Evolutionary conservation across 345 rosid species (phyloP), one percentile per base, ranked within the genome.

Genomic region (Populus euphratica): DNA sequence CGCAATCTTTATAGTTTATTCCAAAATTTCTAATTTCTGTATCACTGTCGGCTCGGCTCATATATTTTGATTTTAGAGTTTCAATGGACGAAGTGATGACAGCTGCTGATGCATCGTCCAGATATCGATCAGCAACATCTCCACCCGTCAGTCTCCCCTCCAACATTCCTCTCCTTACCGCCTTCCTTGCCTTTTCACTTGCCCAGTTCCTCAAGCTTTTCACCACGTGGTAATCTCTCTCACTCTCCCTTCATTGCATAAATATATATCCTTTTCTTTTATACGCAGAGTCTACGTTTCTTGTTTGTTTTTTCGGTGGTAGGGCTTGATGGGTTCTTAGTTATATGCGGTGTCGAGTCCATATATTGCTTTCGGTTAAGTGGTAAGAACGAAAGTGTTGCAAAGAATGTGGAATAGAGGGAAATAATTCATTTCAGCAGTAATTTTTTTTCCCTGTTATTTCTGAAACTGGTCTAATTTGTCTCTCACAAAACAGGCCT

Each of bases 161-260:
- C 33, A 86, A 86, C 81, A 69, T 72, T 33, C 91, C 91, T 47
- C 85, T 88, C 69, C 79, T 88, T 69, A 78, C 88, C 39, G 88
- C 91, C 63, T 83, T 88, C 69, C 68, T 88, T n/a, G 80, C 89
- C 38, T 83, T 85, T 27, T 75, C 89, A 54, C 76, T 86, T 64
- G 89, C 91, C 59, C 91, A 88, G 85, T 88, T 85, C 75, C 84
- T 86, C 85, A 88, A 88, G 81, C 81, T 80, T 64, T 85, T 88
- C 87, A 86, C 91, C 70, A 77, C 86, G 69, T 86, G 91, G 91
- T 88, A 78, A 56, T 77, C 20, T 11, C 8, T 21, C 20, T 25
- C 31, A 17, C n/a, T 47, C 9, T 39, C 9, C 7, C 43, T 6
- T 39, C 43, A 39, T 39, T 7, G 43, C 43, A 39, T 39, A 39